phyloP scores from a whole-genome alignment of 192 early-diverging fungal genomes.

The Dimargaris xerosporica region DNA sequence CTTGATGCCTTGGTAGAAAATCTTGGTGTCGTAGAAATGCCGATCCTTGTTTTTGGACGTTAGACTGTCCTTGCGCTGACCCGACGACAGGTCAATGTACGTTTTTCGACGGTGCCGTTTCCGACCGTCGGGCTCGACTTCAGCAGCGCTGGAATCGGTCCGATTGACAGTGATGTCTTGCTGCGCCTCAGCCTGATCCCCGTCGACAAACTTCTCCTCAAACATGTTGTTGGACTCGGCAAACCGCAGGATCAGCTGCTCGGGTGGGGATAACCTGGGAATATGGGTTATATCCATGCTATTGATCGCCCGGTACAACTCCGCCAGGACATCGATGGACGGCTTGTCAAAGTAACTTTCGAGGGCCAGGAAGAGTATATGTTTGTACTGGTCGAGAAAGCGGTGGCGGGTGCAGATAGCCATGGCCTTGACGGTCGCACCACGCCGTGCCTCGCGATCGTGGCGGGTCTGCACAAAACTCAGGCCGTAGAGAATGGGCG shows the following conservation, averaged over 20 bases:
- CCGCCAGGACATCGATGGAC: slow-evolving; percentile 51
- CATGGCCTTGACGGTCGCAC: slow-evolving; percentile 86
- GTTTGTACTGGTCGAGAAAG: slow-evolving; percentile 58
- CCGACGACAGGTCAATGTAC: slow-evolving; percentile 29
- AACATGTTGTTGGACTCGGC: slow-evolving; percentile 74
- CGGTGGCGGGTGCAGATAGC: slow-evolving; percentile 81
- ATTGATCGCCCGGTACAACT: slow-evolving; percentile 71
- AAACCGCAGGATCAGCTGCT: slow-evolving; percentile 69
- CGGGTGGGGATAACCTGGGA: slow-evolving; percentile 60
- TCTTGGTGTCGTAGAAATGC: slow-evolving; percentile 71
- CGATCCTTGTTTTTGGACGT: slow-evolving; percentile 63
- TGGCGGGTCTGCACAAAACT: slow-evolving; percentile 85
- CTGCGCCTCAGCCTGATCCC: slow-evolving; percentile 11
- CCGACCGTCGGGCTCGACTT: slow-evolving; percentile 16
- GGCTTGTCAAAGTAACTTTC: slow-evolving; percentile 81
- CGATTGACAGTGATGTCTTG: slow-evolving; percentile 19
- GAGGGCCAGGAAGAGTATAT: slow-evolving; percentile 67
- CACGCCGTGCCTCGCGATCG: slow-evolving; percentile 66
- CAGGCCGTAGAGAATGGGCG: slow-evolving; percentile 73
- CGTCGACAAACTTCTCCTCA: slow-evolving; percentile 56
- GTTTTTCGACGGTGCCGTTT: slow-evolving; percentile 27
- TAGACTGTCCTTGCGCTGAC: slow-evolving; percentile 26
- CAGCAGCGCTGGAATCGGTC: slow-evolving; percentile 22
- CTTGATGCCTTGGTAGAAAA: slow-evolving; percentile 71
- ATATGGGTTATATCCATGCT: slow-evolving; percentile 65